Percentiles rank a stretch among this genome's conserved stretches.
Evolutionary conservation across 495 filamentous ascomycete genomes (phyloP).

Genomic region (Alectoria sarmentosa): DNA sequence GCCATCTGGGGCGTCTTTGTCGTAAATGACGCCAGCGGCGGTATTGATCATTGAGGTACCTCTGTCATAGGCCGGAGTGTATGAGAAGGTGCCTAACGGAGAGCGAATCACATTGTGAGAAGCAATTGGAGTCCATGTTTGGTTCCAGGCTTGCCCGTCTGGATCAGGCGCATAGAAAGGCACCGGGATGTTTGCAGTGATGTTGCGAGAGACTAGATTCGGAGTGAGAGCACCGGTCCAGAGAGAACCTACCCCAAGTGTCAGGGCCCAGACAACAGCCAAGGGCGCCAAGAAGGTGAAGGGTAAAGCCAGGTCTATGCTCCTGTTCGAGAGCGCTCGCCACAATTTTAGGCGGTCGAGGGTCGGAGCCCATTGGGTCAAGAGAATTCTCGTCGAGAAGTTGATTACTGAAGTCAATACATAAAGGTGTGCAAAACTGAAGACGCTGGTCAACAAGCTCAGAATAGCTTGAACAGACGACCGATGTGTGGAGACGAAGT

Average conservation of each 20-base stretch:
- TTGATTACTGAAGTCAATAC: slow-evolving; percentile 4
- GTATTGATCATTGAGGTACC: slow-evolving; percentile 9
- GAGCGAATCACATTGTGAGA: neutral
- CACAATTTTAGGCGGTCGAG: neutral
- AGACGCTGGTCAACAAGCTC: neutral
- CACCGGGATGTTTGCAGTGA: neutral
- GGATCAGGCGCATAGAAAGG: slow-evolving; percentile 4
- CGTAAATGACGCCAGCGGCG: slow-evolving; percentile 6
- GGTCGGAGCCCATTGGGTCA: neutral
- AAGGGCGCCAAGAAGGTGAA: neutral
- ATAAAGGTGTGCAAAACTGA: neutral
- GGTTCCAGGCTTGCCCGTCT: slow-evolving; percentile 8
- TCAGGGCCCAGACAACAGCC: slow-evolving; percentile 1
- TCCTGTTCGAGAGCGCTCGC: neutral
- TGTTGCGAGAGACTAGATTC: neutral
- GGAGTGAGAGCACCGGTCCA: slow-evolving; percentile 8
- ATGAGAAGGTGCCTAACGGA: slow-evolving; percentile 8
- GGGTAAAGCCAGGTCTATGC: slow-evolving; percentile 1
- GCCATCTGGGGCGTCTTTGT: slow-evolving; percentile 10
- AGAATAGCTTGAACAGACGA: neutral
- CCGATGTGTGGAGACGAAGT: neutral
- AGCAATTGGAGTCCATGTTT: slow-evolving; percentile 9
- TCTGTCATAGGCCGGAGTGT: slow-evolving; percentile 3
- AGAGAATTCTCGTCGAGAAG: slow-evolving; percentile 2
- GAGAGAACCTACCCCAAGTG: neutral